These are phyloP conservation scores for Pyrenochaeta sp. DNA, from an alignment of 2,329 filamentous ascomycete species.

Conservation along the genomic window DNA sequence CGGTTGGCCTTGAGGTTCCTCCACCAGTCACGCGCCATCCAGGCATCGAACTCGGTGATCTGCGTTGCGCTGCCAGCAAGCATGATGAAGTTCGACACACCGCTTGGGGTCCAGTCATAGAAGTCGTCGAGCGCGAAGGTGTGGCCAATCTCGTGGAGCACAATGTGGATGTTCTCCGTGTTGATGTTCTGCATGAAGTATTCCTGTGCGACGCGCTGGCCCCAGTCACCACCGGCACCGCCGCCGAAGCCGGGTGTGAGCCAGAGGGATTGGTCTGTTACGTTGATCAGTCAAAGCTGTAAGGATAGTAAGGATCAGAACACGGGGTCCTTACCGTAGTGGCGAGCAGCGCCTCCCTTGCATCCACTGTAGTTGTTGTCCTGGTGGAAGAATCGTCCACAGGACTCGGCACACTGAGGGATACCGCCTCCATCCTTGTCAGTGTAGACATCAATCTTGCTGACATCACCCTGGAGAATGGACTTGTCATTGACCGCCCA, in stretches of 20 bases:
- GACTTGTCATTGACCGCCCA: slow-evolving; percentile 54
- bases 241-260: slow-evolving; percentile 57
- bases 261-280: slow-evolving; percentile 56
- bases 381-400: slow-evolving; percentile 56
- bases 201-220: slow-evolving; percentile 56
- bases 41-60: slow-evolving; percentile 60
- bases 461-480: slow-evolving; percentile 49
- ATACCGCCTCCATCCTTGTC: slow-evolving; percentile 51
- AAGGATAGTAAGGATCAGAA: neutral
- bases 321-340: slow-evolving; percentile 47
- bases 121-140: slow-evolving; percentile 57
- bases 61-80: slow-evolving; percentile 52
- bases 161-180: slow-evolving; percentile 54
- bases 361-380: slow-evolving; percentile 54
- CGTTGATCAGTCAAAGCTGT: neutral
- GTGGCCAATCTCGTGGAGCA: slow-evolving; percentile 57
- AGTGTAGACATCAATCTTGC: slow-evolving; percentile 54
- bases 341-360: slow-evolving; percentile 48
- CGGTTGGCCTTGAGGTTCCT: too few species aligned
- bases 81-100: slow-evolving; percentile 57
- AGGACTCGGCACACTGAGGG: slow-evolving; percentile 54
- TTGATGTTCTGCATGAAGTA: slow-evolving; percentile 54
- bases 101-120: slow-evolving; percentile 57
- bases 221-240: slow-evolving; percentile 59
- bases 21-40: slow-evolving; percentile 60